Evolutionary conservation across 1,139 yeast species (phyloP).

Genomic region (Scheffersomyces stambukii): DNA sequence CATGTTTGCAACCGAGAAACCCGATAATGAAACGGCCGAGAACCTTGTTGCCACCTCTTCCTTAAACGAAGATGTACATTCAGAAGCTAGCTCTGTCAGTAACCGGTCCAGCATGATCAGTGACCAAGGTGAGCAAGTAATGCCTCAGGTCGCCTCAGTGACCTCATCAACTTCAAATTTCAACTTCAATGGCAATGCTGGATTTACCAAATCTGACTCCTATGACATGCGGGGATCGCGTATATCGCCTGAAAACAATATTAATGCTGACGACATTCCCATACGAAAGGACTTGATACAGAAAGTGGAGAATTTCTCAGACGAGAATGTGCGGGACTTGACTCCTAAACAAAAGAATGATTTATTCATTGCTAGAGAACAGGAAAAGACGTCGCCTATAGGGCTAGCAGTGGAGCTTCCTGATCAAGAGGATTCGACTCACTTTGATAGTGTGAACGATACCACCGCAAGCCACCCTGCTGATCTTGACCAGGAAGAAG

Average conservation of each 20-base stretch:
- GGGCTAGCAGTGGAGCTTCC: no score
- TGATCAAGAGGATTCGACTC: no score
- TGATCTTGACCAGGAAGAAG: constrained; percentile 2
- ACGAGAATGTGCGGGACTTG: constrained; percentile 7
- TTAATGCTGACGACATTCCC: constrained; percentile 23
- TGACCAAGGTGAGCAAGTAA: no score
- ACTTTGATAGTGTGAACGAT: no score
- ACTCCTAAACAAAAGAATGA: constrained; percentile 16
- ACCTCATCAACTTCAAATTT: no score
- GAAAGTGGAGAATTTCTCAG: constrained; percentile 13
- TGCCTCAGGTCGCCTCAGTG: no score
- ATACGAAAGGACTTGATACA: constrained; percentile 27
- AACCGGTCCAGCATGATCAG: constrained; percentile 9
- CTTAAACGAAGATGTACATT: constrained; percentile 3
- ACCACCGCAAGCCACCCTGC: neutral
- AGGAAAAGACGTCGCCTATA: no score
- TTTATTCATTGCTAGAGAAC: constrained; percentile 12
- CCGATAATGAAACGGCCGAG: neutral
- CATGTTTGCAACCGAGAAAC: constrained; percentile 7
- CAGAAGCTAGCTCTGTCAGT: constrained; percentile 10
- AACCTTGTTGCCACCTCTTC: neutral
- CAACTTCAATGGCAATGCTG: constrained; percentile 1
- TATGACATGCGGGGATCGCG: neutral
- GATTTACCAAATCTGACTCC: neutral
- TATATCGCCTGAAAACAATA: constrained; percentile 6